Base-by-base conservation (phyloP, 139 green algal genomes). In the Chlamydomonas schloesseri region DNA sequence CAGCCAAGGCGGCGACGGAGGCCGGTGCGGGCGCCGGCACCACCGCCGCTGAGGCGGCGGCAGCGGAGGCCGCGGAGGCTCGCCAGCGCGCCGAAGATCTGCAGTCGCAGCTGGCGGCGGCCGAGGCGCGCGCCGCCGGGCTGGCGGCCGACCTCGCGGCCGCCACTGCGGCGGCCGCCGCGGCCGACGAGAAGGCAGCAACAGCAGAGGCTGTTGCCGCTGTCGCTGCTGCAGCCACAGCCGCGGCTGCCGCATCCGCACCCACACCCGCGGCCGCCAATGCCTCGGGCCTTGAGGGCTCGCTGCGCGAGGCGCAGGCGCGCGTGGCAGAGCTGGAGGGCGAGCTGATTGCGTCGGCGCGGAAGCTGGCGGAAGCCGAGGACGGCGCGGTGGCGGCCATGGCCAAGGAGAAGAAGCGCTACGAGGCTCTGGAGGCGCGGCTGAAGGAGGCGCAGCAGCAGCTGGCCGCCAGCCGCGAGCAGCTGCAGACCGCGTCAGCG, bases 401-500 rank as follows among this genome's bases (percentile, higher is more conserved):
- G 42, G 37, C 47, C 42, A 74, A 74, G 37, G 36, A 75, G 64
- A 74, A 74, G 29, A 42, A 74, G 42, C 28, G 46, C 20, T 84
- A 74, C 37, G 23, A 65, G 46, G 78, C 78, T 18, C 78, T 84
- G 78, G 78, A 84, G 78, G 28, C 31, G n/a, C 76, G 55, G 55
- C 84, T 86, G 69, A 6, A 36, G 69, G 55, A 34, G 58, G 18
- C 26, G 75, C 20, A 81, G 76, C 46, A 53, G 34, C 46, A 79
- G 84, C 46, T 68, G 84, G 67, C 67, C 28, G 73, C 42, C 62
- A 15, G 31, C 29, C 24, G 13, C 62, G 82, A 79, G 72, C 70
- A 73, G 69, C 55, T 64, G 55, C 53, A 75, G 60, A n/a, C n/a
- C n/a, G 36, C 50, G 55, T 28, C 57, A 18, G 73, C 14, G 26